Evolutionary conservation across 2,329 filamentous ascomycete genomes (phyloP).

Genomic region (Apiospora malaysiana): DNA sequence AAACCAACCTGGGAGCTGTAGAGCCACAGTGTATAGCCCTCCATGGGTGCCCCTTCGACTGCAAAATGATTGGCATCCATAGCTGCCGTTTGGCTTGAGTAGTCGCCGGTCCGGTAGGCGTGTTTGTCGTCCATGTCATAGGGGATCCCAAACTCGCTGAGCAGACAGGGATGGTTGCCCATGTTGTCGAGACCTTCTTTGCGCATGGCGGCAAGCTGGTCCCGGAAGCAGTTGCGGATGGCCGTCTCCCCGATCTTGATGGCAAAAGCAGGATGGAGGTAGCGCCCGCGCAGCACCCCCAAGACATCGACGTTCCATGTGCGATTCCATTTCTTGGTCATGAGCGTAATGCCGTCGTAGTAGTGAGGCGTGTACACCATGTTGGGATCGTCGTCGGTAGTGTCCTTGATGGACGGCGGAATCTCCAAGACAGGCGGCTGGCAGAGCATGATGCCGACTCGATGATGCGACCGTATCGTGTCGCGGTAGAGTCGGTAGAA

Average conservation of each 20-base stretch:
- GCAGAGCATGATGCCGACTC: constrained; percentile 84
- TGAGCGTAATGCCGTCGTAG: constrained; percentile 94
- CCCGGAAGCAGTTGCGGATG: constrained; percentile 89
- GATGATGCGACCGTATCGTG: constrained; percentile 76
- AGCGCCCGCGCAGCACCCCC: constrained; percentile 86
- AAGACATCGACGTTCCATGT: constrained; percentile 97
- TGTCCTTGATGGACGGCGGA: constrained; percentile 86
- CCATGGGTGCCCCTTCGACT: constrained; percentile 80
- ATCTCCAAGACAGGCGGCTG: constrained; percentile 93
- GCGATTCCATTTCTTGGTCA: constrained; percentile 99
- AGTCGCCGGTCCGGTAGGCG: constrained; percentile 95
- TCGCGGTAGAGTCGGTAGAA: constrained; percentile 80
- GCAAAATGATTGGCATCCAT: constrained; percentile 97
- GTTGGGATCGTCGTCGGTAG: constrained; percentile 83
- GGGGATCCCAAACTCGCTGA: constrained; percentile 96
- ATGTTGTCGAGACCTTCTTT: constrained; percentile 88
- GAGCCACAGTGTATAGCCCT: constrained; percentile 89
- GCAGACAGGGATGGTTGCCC: constrained; percentile 85
- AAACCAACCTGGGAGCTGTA: constrained; percentile 72
- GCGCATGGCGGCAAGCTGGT: constrained; percentile 82
- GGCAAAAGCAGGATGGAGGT: constrained; percentile 86
- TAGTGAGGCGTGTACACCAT: constrained; percentile 95
- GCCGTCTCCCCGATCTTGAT: constrained; percentile 92
- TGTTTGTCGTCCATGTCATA: constrained; percentile 99
- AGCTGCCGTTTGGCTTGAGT: constrained; percentile 87